Evolutionary conservation across 441 rosid genomes (phyloP), one percentile per base, ranked within the genome.

Genomic region (Heliophila coronopifolia): DNA sequence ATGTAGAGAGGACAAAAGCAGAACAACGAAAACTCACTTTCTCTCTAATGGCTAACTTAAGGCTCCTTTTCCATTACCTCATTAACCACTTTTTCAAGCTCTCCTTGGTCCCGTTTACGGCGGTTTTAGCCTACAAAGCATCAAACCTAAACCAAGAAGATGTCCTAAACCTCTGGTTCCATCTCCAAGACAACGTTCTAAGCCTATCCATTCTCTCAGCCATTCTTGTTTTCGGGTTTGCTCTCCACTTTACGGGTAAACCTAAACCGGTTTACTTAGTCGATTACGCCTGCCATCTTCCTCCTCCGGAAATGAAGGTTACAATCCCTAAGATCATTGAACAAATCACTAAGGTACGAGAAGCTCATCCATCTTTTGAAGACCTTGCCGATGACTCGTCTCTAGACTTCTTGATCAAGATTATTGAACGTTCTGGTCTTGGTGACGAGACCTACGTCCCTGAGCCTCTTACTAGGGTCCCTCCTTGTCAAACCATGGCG

Each of bases 261-360:
- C 23, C 60, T 22, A 28, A 12, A 54, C 41, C 59, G 2, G 39
- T 54, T 41, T 54, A 54, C 30, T 40, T 54, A 7, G 50, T 54
- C 1, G 59, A 54, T 40, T 54, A 38, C 32, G 41, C 60, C 3
- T 54, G 60, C 7, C 47, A 54, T 54, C 50, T 40, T 4, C 60
- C 60, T 24, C 50, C 50, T 10, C 37, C 41, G 0, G 28, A 41
- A n/a, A 18, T 24, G 9, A 40, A 19, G 19, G 5, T 30, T 8
- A 54, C 39, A 3, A 9, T 30, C 40, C 28, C 26, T 20, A 41
- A 13, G 16, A 20, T 55, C 51, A 10, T 32, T 22, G 51, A 55
- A 0, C 6, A 4, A 8, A 4, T 43, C 14, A 55, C 20, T 5
- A 42, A 41, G 16, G 28, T 12, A 4, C 9, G 41, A 20, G 50